Base-by-base conservation (phyloP, 1,284 basidiomycete genomes). In the Pholiota adiposa region DNA sequence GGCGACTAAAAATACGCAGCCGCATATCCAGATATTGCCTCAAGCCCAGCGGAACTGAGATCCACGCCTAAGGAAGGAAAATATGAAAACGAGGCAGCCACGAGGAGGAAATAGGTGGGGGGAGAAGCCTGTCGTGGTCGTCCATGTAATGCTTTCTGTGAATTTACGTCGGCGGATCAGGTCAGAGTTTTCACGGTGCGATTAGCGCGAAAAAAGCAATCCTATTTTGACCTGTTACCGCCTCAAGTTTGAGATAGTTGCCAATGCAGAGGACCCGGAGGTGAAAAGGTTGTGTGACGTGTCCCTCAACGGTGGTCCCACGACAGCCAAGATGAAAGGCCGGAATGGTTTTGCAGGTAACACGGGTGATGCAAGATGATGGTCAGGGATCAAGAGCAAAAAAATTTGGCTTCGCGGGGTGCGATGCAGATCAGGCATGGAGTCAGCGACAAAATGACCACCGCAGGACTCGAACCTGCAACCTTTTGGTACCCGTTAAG, bases 381-480 rank as follows among this genome's bases (percentile, higher is more conserved):
- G 40, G 40, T 41, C n/a, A 18, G n/a, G n/a, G n/a, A n/a, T n/a
- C n/a, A n/a, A n/a, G n/a, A n/a, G n/a, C n/a, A n/a, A n/a, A n/a
- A n/a, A n/a, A n/a, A n/a, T n/a, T n/a, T n/a, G n/a, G n/a, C n/a
- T n/a, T n/a, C n/a, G n/a, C n/a, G n/a, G n/a, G n/a, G n/a, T n/a
- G n/a, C n/a, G n/a, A n/a, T n/a, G n/a, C n/a, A 38, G 16, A n/a
- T 38, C 36, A 6, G 31, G 31, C n/a, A 44, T 27, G 19, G 25
- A 21, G 19, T 19, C 44, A 59, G 54, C 58, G 59, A 53, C 72
- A 73, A 68, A 69, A 74, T 86, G 84, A 87, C 86, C 85, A 87
- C 86, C 84, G 87, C 87, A 89, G 87, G 89, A 89, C 88, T 91
- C 89, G 89, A 91, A 91, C 89, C 88, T 89, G 87, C 88, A 89